Evolutionary conservation across 768 basidiomycete genomes (phyloP).

Genomic region (Glaciozyma martinii): DNA sequence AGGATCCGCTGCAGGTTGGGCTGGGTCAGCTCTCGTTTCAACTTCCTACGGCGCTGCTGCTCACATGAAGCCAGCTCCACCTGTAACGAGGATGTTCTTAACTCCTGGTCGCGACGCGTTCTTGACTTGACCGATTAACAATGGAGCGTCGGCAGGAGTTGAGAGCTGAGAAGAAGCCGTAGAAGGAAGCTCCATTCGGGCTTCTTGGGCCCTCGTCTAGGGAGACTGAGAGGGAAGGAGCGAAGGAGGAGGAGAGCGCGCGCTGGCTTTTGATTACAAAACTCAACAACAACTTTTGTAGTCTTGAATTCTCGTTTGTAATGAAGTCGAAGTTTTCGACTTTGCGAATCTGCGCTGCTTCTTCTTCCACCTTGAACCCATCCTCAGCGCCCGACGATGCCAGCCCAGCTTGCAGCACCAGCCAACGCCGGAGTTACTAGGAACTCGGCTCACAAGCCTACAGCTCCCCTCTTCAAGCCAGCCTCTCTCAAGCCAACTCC

Average conservation of each 20-base stretch:
- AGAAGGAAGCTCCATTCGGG: no score
- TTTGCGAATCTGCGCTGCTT: no score
- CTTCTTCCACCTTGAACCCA: no score
- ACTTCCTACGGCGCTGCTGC: background rate
- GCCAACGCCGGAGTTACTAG: no score
- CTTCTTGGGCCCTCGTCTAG: no score
- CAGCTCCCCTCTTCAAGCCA: conserved; percentile 29
- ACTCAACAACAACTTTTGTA: no score
- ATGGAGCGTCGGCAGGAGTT: background rate
- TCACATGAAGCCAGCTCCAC: conserved; percentile 4
- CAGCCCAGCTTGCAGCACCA: no score
- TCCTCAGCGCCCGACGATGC: background rate
- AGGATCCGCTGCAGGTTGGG: background rate
- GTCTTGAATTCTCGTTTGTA: no score
- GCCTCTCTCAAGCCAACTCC: conserved; percentile 26
- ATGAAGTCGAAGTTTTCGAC: no score
- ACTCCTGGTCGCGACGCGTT: background rate
- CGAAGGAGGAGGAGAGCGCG: no score
- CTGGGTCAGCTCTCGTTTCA: background rate
- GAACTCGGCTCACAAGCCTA: background rate
- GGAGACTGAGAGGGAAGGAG: no score
- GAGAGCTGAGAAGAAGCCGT: background rate
- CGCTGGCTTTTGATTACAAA: no score
- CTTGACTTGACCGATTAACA: conserved; percentile 1
- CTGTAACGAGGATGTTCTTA: conserved; percentile 5